A percentile compares a stretch with the other conserved stretches of the same genome.
Conservation (phyloP, 2,329 filamentous ascomycete species). For the Penicillium palitans region DNA sequence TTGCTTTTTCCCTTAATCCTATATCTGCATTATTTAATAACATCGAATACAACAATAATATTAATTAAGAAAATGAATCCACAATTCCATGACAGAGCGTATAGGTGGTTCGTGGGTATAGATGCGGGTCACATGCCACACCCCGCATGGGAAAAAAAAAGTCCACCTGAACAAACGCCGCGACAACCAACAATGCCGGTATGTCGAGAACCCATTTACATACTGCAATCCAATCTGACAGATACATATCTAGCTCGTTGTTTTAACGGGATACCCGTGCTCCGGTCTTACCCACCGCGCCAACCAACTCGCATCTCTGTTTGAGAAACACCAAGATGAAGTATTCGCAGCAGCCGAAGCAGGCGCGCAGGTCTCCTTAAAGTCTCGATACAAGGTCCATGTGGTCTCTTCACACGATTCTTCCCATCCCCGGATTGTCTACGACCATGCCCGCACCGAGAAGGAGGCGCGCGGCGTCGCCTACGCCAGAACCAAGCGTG, state of each 20-base stretch:
- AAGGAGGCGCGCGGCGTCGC: slow-evolving; percentile 64
- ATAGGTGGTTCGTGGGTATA: not conserved
- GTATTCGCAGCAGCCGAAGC: slow-evolving; percentile 35
- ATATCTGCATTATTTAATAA: not conserved
- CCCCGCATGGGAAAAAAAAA: slow-evolving; percentile 24
- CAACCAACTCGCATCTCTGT: slow-evolving; percentile 55
- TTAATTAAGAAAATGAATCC: not conserved
- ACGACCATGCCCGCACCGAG: slow-evolving; percentile 58
- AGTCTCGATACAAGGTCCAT: slow-evolving; percentile 48
- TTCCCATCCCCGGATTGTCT: slow-evolving; percentile 52
- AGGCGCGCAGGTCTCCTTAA: slow-evolving; percentile 35
- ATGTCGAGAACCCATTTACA: not conserved
- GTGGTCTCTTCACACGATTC: slow-evolving; percentile 43
- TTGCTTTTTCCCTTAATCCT: not conserved
- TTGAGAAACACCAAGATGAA: slow-evolving; percentile 52
- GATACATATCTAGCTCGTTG: slow-evolving; percentile 51
- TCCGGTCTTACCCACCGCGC: slow-evolving; percentile 64
- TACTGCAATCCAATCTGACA: not conserved
- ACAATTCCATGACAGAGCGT: not conserved
- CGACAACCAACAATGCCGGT: slow-evolving; percentile 31
- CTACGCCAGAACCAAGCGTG: slow-evolving; percentile 62
- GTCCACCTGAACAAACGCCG: slow-evolving; percentile 10
- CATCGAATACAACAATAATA: not conserved
- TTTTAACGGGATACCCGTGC: slow-evolving; percentile 63
- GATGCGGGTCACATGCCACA: slow-evolving; percentile 24